Conservation (phyloP, 1,284 basidiomycete species). For the Trichosporon sp. region DNA sequence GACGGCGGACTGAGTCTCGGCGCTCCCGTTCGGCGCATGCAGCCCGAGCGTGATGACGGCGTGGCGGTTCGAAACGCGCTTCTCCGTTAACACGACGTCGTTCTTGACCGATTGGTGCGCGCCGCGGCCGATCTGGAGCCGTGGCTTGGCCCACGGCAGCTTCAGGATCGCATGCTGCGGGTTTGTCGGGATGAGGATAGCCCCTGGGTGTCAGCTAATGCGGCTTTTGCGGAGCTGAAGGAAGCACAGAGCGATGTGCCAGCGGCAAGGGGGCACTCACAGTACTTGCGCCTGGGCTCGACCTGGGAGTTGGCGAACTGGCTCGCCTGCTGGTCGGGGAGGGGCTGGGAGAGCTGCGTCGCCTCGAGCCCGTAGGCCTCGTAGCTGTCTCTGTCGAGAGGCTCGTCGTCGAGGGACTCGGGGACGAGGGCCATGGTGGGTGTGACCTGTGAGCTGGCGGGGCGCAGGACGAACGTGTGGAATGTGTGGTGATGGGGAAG, state of each 20-base stretch:
- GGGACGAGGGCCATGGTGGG: conserved; percentile 23
- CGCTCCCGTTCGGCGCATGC: conserved; percentile 23
- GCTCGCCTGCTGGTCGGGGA: conserved; percentile 27
- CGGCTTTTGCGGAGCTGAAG: background rate
- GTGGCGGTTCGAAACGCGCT: conserved; percentile 45
- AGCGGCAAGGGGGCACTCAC: conserved; percentile 26
- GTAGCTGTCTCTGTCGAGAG: conserved; percentile 15
- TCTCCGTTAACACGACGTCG: conserved; percentile 41
- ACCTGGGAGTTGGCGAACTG: conserved; percentile 31
- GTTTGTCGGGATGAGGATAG: conserved; percentile 47
- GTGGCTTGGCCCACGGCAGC: conserved; percentile 41
- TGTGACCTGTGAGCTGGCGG: background rate
- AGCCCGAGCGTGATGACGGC: conserved; percentile 41
- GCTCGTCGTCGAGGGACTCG: conserved; percentile 29
- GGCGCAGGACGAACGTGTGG: background rate
- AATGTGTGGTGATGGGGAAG: background rate
- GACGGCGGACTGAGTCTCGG: conserved; percentile 10
- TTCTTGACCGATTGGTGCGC: conserved; percentile 27
- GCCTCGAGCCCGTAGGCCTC: conserved; percentile 37
- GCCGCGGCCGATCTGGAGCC: conserved; percentile 44
- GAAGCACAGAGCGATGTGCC: background rate
- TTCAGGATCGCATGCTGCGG: conserved; percentile 41
- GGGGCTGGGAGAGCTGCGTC: conserved; percentile 43
- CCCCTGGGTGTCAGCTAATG: conserved; percentile 33
- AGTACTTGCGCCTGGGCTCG: conserved; percentile 47